Evolutionary conservation across 1,284 basidiomycete genomes (phyloP).

Genomic region (Chalciporus sp.): DNA sequence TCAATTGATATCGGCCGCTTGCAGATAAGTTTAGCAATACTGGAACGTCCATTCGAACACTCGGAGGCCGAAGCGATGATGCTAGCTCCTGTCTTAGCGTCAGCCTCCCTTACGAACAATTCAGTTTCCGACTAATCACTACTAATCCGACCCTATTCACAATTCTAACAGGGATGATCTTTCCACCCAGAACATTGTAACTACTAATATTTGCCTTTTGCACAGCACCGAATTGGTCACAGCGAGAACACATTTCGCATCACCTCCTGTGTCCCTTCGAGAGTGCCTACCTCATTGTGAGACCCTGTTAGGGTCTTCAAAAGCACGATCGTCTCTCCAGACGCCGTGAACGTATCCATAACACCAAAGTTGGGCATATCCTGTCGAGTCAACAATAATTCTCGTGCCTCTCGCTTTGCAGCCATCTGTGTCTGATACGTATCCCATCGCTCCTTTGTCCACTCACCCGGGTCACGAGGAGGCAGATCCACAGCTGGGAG

Average conservation of each 20-base stretch:
- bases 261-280: conserved; percentile 75
- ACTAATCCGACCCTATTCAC: neutral
- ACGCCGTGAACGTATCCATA: conserved; percentile 53
- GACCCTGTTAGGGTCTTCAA: conserved; percentile 65
- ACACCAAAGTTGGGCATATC: conserved; percentile 59
- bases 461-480: conserved; percentile 36
- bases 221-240: conserved; percentile 3
- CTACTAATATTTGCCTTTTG: neutral
- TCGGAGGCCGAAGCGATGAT: neutral
- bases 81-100: neutral
- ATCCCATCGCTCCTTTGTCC: conserved; percentile 43
- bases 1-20: neutral
- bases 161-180: neutral
- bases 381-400: conserved; percentile 48
- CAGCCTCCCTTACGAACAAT: neutral
- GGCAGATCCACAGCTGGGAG: conserved; percentile 53
- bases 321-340: conserved; percentile 53
- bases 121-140: neutral
- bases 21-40: neutral
- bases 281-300: conserved; percentile 65
- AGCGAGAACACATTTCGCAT: conserved; percentile 57
- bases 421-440: conserved; percentile 38
- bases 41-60: neutral
- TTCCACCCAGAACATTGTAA: neutral
- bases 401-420: conserved; percentile 40